Conservation (phyloP, 371 early-diverging fungal genomes). For the Mucor ambiguus region DNA sequence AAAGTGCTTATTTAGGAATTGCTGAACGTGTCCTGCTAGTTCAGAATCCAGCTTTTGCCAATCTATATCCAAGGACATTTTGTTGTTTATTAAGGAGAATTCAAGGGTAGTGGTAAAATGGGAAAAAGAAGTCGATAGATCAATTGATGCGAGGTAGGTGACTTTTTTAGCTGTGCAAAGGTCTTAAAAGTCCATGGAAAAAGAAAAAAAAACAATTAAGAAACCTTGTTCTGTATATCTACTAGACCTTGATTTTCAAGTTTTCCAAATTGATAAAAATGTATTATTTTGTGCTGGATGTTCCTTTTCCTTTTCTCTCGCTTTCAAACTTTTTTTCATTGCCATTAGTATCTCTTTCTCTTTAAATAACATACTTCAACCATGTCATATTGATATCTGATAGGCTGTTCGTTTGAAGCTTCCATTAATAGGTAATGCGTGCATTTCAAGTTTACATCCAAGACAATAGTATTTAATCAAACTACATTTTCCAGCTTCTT, state of each 20-base stretch:
- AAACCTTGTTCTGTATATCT: not conserved
- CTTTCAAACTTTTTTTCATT: not conserved
- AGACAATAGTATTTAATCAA: not conserved
- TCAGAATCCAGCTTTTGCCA: slow-evolving; percentile 85
- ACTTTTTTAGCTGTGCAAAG: not conserved
- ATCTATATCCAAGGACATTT: slow-evolving; percentile 86
- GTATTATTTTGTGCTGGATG: not conserved
- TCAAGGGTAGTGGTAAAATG: not conserved
- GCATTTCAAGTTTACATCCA: not conserved
- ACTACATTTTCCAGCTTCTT: not conserved
- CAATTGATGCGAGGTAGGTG: not conserved
- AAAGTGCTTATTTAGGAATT: slow-evolving; percentile 84
- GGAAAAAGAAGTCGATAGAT: slow-evolving; percentile 8
- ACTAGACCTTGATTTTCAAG: not conserved
- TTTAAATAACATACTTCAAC: not conserved
- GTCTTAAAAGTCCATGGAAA: not conserved
- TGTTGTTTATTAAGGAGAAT: slow-evolving; percentile 3
- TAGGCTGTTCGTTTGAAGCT: not conserved
- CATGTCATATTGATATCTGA: not conserved
- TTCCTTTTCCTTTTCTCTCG: not conserved
- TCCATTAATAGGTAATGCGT: not conserved
- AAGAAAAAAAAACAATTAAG: not conserved
- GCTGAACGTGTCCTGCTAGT: slow-evolving; percentile 71
- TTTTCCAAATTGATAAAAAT: slow-evolving; percentile 1
- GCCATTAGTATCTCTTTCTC: not conserved